Percentiles rank a stretch among this genome's conserved stretches.
phyloP scores from a whole-genome alignment of 345 rosid species.

The Iberis pinnata region DNA sequence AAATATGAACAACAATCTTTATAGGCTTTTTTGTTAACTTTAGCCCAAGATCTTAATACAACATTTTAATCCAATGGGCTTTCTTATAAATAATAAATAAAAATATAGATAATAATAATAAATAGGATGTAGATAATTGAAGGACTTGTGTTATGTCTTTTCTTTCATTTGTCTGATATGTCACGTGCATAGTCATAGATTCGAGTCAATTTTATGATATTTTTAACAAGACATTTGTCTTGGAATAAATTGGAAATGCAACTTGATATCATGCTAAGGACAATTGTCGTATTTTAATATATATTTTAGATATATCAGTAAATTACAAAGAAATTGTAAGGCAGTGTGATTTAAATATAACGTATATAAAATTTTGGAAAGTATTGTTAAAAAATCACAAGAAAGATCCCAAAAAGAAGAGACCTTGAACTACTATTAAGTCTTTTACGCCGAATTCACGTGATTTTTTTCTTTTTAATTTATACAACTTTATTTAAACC shows the following conservation, averaged over 20 bases:
- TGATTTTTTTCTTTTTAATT: too few species aligned
- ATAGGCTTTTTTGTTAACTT: neutral
- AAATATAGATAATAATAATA: too few species aligned
- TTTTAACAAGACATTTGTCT: conserved; percentile 18
- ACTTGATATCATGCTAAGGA: conserved; percentile 14
- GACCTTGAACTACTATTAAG: too few species aligned
- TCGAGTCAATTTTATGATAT: conserved; percentile 1
- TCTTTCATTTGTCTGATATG: conserved; percentile 21
- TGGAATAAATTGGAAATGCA: conserved; percentile 18
- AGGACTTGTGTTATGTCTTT: neutral
- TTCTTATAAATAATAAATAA: too few species aligned
- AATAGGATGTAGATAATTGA: too few species aligned
- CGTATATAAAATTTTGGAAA: too few species aligned
- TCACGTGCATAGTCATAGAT: conserved; percentile 27
- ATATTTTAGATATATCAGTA: neutral
- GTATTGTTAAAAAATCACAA: too few species aligned
- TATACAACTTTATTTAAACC: too few species aligned
- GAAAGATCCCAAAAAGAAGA: too few species aligned
- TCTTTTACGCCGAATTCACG: too few species aligned
- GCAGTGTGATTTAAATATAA: too few species aligned
- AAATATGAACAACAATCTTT: too few species aligned
- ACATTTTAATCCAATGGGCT: neutral
- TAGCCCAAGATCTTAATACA: neutral
- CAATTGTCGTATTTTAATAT: conserved; percentile 7
- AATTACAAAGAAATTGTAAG: neutral